Conservation (phyloP, 768 basidiomycete genomes). For the Candolleomyces aberdarensis region DNA sequence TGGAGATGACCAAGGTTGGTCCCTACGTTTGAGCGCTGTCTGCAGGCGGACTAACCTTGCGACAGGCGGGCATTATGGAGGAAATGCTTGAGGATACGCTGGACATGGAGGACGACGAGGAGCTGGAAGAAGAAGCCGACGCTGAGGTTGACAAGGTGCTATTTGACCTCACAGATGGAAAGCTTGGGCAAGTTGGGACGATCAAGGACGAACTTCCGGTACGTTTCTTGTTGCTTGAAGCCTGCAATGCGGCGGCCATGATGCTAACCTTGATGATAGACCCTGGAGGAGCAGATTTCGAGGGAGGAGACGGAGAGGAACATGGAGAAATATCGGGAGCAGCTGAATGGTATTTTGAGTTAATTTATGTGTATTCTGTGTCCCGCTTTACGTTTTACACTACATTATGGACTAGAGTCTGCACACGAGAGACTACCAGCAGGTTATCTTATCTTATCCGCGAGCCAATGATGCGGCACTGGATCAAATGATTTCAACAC, state of each 20-base stretch:
- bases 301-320: slow-evolving; percentile 85
- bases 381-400: neutral
- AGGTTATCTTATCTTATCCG: slow-evolving; percentile 11
- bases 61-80: slow-evolving; percentile 94
- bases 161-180: slow-evolving; percentile 93
- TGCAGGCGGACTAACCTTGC: neutral
- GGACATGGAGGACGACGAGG: slow-evolving; percentile 91
- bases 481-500: neutral
- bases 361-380: slow-evolving; percentile 15
- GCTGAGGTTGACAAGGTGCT: slow-evolving; percentile 96
- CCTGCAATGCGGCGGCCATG: slow-evolving; percentile 4
- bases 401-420: neutral
- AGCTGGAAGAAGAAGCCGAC: slow-evolving; percentile 94
- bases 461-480: neutral
- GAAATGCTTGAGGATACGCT: slow-evolving; percentile 97
- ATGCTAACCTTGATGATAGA: slow-evolving; percentile 32
- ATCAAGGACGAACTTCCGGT: slow-evolving; percentile 77
- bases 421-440: neutral
- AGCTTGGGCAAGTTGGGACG: slow-evolving; percentile 81
- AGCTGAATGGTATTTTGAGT: slow-evolving; percentile 79
- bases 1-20: slow-evolving; percentile 97
- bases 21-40: neutral
- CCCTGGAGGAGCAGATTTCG: slow-evolving; percentile 57
- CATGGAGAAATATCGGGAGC: slow-evolving; percentile 88
- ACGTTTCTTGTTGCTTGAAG: slow-evolving; percentile 24